phyloP scores from a whole-genome alignment of 306 rosid species.

The Castanea crenata region DNA sequence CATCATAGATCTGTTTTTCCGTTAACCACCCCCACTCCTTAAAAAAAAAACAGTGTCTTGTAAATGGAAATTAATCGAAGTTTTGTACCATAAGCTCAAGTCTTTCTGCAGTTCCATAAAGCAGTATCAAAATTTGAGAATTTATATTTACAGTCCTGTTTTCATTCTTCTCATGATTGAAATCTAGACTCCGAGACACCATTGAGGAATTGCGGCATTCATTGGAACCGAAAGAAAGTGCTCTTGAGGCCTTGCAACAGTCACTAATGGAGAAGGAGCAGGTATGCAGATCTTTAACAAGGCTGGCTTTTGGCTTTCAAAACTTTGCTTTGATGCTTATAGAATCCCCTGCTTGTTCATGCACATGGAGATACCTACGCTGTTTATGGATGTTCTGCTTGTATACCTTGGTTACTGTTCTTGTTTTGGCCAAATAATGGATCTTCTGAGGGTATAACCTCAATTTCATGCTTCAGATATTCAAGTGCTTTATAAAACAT shows the following conservation, averaged over 20 bases:
- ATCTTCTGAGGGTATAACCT: not conserved
- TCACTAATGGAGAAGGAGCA: constrained; percentile 88
- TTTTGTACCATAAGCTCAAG: too few species aligned
- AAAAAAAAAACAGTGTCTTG: too few species aligned
- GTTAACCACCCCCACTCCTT: too few species aligned
- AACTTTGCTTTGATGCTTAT: not conserved
- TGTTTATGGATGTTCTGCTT: constrained; percentile 23
- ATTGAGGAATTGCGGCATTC: constrained; percentile 81
- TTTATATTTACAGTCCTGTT: constrained; percentile 10
- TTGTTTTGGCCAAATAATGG: constrained; percentile 12
- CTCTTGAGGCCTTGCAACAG: constrained; percentile 72
- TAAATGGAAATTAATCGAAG: too few species aligned
- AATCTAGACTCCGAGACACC: constrained; percentile 77
- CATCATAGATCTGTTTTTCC: constrained; percentile 6
- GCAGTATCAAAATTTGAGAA: not conserved
- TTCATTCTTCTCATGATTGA: constrained; percentile 21
- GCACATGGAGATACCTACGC: constrained; percentile 3
- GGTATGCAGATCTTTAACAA: constrained; percentile 38
- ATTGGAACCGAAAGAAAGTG: constrained; percentile 85
- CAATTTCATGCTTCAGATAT: not conserved
- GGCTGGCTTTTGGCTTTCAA: not conserved
- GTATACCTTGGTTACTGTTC: not conserved
- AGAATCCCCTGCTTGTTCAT: not conserved
- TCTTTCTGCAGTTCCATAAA: too few species aligned
- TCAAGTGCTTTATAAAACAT: not conserved